Conservation (phyloP, 2,329 filamentous ascomycete species). For the Lachnum nothofagi region DNA sequence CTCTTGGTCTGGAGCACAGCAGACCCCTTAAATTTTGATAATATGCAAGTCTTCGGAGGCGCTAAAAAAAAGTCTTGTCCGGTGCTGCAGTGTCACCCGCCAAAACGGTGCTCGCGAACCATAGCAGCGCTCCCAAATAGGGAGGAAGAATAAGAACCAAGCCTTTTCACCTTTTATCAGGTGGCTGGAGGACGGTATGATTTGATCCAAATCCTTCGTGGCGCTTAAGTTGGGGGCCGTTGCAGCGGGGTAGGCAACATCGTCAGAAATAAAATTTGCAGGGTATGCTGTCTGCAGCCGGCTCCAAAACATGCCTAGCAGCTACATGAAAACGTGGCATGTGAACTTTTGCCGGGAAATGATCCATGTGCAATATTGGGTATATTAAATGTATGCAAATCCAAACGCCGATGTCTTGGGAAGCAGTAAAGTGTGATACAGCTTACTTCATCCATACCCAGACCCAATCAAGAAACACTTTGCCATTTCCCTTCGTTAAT, state of each 20-base stretch:
- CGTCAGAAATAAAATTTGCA: background rate
- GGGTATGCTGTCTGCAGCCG: background rate
- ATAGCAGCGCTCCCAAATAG: background rate
- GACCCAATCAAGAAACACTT: constrained; percentile 33
- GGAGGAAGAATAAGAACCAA: too few species aligned
- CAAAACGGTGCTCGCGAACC: background rate
- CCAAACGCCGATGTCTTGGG: background rate
- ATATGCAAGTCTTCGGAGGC: background rate
- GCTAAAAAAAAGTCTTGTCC: background rate
- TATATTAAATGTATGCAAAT: background rate
- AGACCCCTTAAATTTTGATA: background rate
- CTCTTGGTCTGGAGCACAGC: background rate
- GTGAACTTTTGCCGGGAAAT: background rate
- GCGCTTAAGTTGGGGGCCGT: background rate
- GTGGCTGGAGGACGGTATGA: background rate
- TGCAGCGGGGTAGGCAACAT: background rate
- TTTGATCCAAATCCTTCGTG: background rate
- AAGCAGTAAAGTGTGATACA: background rate
- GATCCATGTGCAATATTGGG: background rate
- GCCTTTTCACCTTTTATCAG: background rate
- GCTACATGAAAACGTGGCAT: background rate
- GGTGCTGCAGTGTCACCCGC: background rate
- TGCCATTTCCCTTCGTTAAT: constrained; percentile 32
- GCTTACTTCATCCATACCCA: constrained; percentile 38
- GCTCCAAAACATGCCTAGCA: background rate